phyloP scores from a whole-genome alignment of 192 early-diverging fungal genomes.

The Coemansia sp. region DNA sequence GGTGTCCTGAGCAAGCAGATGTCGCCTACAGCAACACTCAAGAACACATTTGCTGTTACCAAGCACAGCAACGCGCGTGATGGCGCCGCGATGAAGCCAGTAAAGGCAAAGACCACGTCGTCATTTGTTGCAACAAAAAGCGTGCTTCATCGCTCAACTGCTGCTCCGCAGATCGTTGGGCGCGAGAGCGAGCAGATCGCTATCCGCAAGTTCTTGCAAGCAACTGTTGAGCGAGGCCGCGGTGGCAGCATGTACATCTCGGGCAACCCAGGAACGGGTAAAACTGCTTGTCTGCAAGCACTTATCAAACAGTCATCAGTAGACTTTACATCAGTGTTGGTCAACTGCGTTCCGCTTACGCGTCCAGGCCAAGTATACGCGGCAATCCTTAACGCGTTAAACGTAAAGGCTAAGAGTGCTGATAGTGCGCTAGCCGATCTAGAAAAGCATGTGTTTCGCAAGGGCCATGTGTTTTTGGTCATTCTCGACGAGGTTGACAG shows the following conservation, averaged over 20 bases:
- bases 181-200: slow-evolving; percentile 38
- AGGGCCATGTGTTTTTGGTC: slow-evolving; percentile 57
- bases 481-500: slow-evolving; percentile 94
- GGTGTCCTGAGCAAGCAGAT: slow-evolving; percentile 8
- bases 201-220: slow-evolving; percentile 34
- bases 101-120: slow-evolving; percentile 16
- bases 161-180: slow-evolving; percentile 49
- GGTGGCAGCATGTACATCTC: slow-evolving; percentile 80
- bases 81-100: neutral
- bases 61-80: slow-evolving; percentile 12
- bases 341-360: slow-evolving; percentile 88
- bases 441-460: slow-evolving; percentile 57
- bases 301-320: slow-evolving; percentile 55
- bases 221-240: slow-evolving; percentile 31
- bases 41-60: slow-evolving; percentile 33
- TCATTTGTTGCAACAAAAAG: slow-evolving; percentile 37
- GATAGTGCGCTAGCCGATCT: slow-evolving; percentile 55
- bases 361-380: slow-evolving; percentile 68
- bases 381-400: slow-evolving; percentile 61
- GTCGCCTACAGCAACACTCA: slow-evolving; percentile 19
- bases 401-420: slow-evolving; percentile 9
- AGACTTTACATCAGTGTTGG: slow-evolving; percentile 49
- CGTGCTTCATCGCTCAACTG: slow-evolving; percentile 42
- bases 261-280: slow-evolving; percentile 92
- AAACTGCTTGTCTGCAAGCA: slow-evolving; percentile 75